phyloP scores from a whole-genome alignment of 306 rosid species.

The Mimosa bimucronata region DNA sequence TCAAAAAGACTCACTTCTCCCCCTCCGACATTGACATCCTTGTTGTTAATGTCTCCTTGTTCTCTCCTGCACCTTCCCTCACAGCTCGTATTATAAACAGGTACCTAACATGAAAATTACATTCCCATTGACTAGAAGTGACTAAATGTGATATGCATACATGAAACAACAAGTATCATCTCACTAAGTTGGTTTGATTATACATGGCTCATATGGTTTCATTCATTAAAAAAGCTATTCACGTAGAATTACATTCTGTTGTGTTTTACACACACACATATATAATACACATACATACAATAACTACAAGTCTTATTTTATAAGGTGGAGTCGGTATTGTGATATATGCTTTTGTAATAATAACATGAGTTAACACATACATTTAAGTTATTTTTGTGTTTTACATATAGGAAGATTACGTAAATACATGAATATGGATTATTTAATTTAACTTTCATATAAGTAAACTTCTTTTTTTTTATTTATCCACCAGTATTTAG shows the following conservation, averaged over 20 bases:
- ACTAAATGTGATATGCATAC: neutral
- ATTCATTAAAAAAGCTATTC: no score
- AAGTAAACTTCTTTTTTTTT: no score
- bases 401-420: neutral
- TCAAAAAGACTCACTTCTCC: constrained; percentile 46
- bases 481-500: no score
- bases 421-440: neutral
- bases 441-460: neutral
- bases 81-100: constrained; percentile 67
- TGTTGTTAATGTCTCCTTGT: constrained; percentile 79
- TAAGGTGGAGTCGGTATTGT: no score
- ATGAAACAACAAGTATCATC: no score
- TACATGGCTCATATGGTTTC: no score
- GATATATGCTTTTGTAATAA: no score
- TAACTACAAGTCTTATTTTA: neutral
- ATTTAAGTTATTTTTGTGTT: neutral
- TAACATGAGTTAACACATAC: neutral
- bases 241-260: no score
- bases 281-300: neutral
- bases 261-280: no score
- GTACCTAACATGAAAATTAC: constrained; percentile 40
- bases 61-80: constrained; percentile 77
- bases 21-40: constrained; percentile 72
- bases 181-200: no score
- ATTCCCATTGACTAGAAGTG: neutral